phyloP scores from a whole-genome alignment of 192 early-diverging fungal genomes.

The Podila verticillata region DNA sequence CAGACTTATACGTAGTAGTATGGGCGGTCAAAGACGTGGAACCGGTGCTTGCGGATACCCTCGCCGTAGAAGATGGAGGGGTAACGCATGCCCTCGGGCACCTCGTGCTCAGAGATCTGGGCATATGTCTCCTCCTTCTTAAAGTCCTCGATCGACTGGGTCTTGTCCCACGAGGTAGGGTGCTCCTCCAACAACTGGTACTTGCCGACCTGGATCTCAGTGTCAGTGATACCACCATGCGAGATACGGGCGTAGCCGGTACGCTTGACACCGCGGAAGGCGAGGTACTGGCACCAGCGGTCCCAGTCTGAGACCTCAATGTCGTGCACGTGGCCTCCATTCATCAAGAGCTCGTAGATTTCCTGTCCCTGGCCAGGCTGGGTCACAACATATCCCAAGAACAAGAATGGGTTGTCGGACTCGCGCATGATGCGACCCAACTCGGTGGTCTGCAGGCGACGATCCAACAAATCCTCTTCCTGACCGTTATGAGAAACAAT shows the following conservation, averaged over 20 bases:
- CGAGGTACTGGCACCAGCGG: constrained; percentile 89
- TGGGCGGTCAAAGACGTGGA: constrained; percentile 83
- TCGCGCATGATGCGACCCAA: constrained; percentile 81
- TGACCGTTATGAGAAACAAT: constrained; percentile 88
- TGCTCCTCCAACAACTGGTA: constrained; percentile 68
- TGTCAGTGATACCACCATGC: constrained; percentile 84
- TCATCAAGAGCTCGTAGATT: constrained; percentile 70
- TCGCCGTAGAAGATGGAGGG: constrained; percentile 73
- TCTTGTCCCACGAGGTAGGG: constrained; percentile 29
- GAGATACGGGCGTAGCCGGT: constrained; percentile 79
- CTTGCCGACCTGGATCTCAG: constrained; percentile 85
- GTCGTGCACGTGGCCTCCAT: constrained; percentile 76
- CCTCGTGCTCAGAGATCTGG: constrained; percentile 64
- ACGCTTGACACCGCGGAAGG: constrained; percentile 79
- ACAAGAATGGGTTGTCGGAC: constrained; percentile 78
- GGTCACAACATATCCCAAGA: constrained; percentile 85
- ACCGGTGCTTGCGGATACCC: constrained; percentile 77
- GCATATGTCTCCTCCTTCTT: constrained; percentile 65
- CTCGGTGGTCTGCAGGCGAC: constrained; percentile 79
- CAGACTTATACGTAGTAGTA: constrained; percentile 64
- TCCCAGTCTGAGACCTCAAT: constrained; percentile 80
- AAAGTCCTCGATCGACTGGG: constrained; percentile 38
- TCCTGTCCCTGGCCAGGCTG: constrained; percentile 67
- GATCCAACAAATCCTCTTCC: constrained; percentile 79
- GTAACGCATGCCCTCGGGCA: constrained; percentile 66